These are phyloP conservation scores for Eurotiales sp. DNA, from an alignment of 2,329 filamentous ascomycete genomes.

Conservation along the genomic window DNA sequence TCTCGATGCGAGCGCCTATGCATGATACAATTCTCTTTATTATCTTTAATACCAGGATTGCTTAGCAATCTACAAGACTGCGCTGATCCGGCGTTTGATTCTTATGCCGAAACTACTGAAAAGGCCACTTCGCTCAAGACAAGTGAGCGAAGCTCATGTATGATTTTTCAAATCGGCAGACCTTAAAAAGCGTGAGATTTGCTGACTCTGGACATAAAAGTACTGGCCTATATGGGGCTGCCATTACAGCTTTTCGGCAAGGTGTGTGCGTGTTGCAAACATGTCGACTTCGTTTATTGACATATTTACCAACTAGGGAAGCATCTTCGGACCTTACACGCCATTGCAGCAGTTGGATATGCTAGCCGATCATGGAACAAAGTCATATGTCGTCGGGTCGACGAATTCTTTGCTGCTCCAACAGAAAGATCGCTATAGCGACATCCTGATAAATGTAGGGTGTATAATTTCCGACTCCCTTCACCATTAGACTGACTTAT, in stretches of 20 bases:
- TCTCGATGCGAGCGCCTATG: constrained; percentile 93
- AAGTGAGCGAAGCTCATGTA: constrained; percentile 79
- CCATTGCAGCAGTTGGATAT: constrained; percentile 93
- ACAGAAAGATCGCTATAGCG: constrained; percentile 92
- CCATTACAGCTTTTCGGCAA: constrained; percentile 94
- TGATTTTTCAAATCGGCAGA: constrained; percentile 15
- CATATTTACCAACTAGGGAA: constrained; percentile 66
- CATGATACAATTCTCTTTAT: constrained; percentile 97
- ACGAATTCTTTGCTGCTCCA: constrained; percentile 92
- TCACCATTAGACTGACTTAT: constrained; percentile 2
- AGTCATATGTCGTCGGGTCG: constrained; percentile 95
- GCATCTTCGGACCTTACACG: constrained; percentile 93
- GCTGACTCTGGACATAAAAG: constrained; percentile 27
- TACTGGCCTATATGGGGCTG: constrained; percentile 90
- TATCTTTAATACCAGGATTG: constrained; percentile 90
- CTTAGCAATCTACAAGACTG: constrained; percentile 91
- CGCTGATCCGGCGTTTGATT: constrained; percentile 87
- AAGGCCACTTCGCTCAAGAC: constrained; percentile 83
- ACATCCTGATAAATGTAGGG: constrained; percentile 79
- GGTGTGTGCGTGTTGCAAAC: constrained; percentile 40
- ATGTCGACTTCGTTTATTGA: constrained; percentile 58
- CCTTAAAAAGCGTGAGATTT: neutral
- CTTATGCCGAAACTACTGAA: constrained; percentile 68
- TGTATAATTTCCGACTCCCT: neutral
- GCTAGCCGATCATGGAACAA: constrained; percentile 87